Percentiles rank a stretch among this genome's conserved stretches.
Conservation (phyloP, 2,329 filamentous ascomycete species). For the Neoarthrinium moseri region DNA sequence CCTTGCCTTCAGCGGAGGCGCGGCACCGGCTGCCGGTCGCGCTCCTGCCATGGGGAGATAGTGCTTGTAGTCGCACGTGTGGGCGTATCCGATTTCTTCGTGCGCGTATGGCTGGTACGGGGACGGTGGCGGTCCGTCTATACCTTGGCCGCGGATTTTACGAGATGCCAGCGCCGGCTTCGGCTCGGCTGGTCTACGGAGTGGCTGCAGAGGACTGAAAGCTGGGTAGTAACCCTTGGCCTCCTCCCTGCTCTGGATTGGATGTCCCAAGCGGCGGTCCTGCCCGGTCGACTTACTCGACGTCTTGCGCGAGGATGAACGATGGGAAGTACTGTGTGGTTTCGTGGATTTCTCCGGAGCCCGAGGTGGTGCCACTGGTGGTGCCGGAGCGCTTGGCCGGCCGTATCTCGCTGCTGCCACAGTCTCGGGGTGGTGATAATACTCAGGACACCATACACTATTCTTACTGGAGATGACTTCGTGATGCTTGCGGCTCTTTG, state of each 20-base stretch:
- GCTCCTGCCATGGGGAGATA: not conserved
- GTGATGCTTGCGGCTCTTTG: not conserved
- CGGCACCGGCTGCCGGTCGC: too few species aligned
- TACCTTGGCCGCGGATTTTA: not conserved
- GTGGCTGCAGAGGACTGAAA: not conserved
- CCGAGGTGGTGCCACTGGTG: not conserved
- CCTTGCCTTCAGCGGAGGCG: not conserved
- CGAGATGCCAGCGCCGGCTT: not conserved
- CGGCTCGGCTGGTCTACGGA: not conserved
- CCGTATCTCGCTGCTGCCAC: not conserved
- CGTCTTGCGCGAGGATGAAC: not conserved
- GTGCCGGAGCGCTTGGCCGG: not conserved
- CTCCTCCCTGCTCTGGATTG: too few species aligned
- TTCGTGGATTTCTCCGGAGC: not conserved
- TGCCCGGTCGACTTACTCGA: not conserved
- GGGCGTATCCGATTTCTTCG: not conserved
- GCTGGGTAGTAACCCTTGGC: too few species aligned
- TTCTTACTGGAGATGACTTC: not conserved
- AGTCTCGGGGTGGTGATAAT: conserved; percentile 1
- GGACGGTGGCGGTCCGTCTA: not conserved
- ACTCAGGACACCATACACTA: conserved; percentile 1
- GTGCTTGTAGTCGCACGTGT: not conserved
- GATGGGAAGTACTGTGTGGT: not conserved
- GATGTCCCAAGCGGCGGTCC: too few species aligned
- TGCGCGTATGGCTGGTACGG: not conserved